phyloP scores from a whole-genome alignment of 139 green algal genomes.

The Marvania coccoides region DNA sequence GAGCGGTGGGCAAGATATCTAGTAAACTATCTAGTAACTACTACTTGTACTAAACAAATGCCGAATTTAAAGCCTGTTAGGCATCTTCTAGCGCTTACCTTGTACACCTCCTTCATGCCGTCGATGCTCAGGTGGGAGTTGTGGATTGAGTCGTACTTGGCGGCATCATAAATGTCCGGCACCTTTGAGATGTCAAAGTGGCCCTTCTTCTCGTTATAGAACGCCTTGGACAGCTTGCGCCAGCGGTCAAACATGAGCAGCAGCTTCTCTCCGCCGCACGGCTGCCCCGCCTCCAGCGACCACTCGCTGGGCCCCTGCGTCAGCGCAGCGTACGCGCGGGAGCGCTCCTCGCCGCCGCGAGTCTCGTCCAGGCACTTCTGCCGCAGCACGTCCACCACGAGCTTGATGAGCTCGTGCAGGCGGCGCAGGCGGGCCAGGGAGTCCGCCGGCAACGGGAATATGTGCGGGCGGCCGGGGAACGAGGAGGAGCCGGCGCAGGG shows the following conservation, averaged over 20 bases:
- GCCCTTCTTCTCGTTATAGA: constrained; percentile 74
- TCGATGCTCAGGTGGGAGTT: constrained; percentile 77
- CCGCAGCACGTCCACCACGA: constrained; percentile 68
- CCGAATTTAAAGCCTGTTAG: no score
- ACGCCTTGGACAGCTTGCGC: constrained; percentile 83
- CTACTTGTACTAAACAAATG: no score
- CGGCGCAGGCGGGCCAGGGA: constrained; percentile 57
- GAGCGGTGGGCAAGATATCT: no score
- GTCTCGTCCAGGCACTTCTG: constrained; percentile 69
- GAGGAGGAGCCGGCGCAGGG: background rate
- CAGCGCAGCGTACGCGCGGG: constrained; percentile 47
- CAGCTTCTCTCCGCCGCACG: constrained; percentile 73
- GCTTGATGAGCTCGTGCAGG: constrained; percentile 58
- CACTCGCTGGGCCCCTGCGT: constrained; percentile 63
- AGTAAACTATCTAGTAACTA: no score
- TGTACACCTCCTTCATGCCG: constrained; percentile 49
- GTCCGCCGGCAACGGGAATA: constrained; percentile 61
- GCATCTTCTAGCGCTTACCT: constrained; percentile 28
- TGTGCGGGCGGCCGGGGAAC: constrained; percentile 19
- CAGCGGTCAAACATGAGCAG: constrained; percentile 90
- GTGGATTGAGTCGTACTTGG: constrained; percentile 95
- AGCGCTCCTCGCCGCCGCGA: constrained; percentile 9
- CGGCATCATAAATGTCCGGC: constrained; percentile 90
- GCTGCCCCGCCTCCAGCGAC: constrained; percentile 33
- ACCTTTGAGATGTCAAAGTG: constrained; percentile 88